Evolutionary conservation across 2,329 filamentous ascomycete genomes (phyloP).

Genomic region (Fusarium sp.): DNA sequence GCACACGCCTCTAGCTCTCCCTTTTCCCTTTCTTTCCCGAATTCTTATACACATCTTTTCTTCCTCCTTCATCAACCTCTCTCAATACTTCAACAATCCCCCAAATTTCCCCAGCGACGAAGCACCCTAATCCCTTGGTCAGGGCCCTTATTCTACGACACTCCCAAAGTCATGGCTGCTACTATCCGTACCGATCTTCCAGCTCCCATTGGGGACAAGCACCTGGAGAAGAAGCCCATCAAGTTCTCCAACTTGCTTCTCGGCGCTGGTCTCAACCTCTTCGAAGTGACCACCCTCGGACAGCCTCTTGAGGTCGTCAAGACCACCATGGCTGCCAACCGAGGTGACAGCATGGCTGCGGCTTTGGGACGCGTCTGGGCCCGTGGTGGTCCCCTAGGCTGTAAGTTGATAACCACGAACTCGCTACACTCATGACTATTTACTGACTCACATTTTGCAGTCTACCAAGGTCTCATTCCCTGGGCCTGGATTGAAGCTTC

Average conservation of each 20-base stretch:
- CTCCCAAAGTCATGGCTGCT: constrained; percentile 70
- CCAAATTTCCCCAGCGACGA: constrained; percentile 70
- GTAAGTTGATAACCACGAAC: constrained; percentile 66
- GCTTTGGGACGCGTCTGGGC: constrained; percentile 90
- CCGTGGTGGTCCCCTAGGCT: constrained; percentile 92
- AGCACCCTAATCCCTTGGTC: constrained; percentile 97
- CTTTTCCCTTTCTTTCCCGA: constrained; percentile 13
- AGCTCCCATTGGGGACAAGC: constrained; percentile 59
- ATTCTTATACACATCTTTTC: constrained; percentile 10
- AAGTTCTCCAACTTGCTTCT: constrained; percentile 99
- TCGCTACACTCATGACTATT: not conserved
- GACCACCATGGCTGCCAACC: constrained; percentile 99
- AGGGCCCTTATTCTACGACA: constrained; percentile 74
- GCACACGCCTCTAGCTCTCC: constrained; percentile 38
- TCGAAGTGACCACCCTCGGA: constrained; percentile 76
- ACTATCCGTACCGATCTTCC: constrained; percentile 63
- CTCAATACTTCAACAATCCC: constrained; percentile 17
- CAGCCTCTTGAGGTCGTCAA: constrained; percentile 98
- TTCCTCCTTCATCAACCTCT: constrained; percentile 27
- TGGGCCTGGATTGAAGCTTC: constrained; percentile 99
- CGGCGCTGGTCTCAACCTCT: constrained; percentile 93
- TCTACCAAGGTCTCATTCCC: constrained; percentile 99
- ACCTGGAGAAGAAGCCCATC: constrained; percentile 97
- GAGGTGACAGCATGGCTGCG: constrained; percentile 83
- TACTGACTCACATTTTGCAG: constrained; percentile 59